A percentile compares a stretch with the other conserved stretches of the same genome.
phyloP scores from a whole-genome alignment of 1,139 yeast genomes.

The Scheffersomyces lignicola region DNA sequence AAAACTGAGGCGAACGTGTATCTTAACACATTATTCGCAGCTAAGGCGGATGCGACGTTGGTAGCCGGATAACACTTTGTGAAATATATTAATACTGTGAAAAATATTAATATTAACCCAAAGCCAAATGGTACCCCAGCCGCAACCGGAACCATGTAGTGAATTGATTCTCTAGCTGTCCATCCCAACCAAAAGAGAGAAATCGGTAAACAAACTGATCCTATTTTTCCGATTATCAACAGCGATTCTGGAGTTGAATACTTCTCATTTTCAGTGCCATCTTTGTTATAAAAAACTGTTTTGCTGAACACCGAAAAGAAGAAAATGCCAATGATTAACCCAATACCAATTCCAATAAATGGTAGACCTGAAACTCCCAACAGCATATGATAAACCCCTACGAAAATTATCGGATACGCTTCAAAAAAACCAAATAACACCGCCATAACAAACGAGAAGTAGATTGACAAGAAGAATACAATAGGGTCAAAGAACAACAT shows the following conservation, averaged over 20 bases:
- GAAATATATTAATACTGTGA: constrained; percentile 69
- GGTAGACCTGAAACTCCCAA: constrained; percentile 66
- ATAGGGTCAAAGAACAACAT: constrained; percentile 72
- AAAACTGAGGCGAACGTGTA: constrained; percentile 64
- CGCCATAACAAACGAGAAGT: constrained; percentile 72
- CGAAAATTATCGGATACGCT: constrained; percentile 72
- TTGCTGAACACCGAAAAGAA: constrained; percentile 53
- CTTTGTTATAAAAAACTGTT: constrained; percentile 51
- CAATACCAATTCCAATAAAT: constrained; percentile 68
- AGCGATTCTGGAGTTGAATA: constrained; percentile 40
- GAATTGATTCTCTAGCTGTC: constrained; percentile 59
- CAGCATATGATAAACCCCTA: constrained; percentile 58
- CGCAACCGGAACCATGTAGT: constrained; percentile 79
- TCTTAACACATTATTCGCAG: constrained; percentile 75
- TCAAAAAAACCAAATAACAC: constrained; percentile 77
- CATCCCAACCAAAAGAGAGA: constrained; percentile 83
- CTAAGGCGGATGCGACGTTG: constrained; percentile 72
- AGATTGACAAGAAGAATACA: constrained; percentile 63
- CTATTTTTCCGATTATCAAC: constrained; percentile 50
- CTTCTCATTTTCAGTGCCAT: constrained; percentile 63
- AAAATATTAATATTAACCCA: constrained; percentile 72
- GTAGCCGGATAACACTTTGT: constrained; percentile 74
- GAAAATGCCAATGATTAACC: constrained; percentile 54
- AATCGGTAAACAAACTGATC: constrained; percentile 64
- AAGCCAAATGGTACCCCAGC: constrained; percentile 78